These are phyloP conservation scores for Thymus quinquecostatus DNA, from an alignment of 257 asterid species.

Conservation along the genomic window DNA sequence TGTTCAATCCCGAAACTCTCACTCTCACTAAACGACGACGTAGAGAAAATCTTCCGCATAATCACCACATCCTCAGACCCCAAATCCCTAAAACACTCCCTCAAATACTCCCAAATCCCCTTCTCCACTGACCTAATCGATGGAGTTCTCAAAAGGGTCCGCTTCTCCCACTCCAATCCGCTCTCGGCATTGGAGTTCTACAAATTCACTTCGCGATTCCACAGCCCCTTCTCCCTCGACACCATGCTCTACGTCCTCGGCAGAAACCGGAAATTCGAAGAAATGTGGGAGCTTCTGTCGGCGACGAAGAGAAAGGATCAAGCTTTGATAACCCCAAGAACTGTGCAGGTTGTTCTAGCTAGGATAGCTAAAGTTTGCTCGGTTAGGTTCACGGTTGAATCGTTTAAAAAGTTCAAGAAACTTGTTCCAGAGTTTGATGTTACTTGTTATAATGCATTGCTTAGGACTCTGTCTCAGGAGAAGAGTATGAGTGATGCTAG, in stretches of 20 bases:
- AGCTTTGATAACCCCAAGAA: conserved; percentile 70
- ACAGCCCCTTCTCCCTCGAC: conserved; percentile 70
- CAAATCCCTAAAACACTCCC: conserved; percentile 52
- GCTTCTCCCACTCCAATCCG: conserved; percentile 87
- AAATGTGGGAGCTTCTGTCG: conserved; percentile 65
- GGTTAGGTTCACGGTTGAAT: conserved; percentile 76
- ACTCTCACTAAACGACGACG: conserved; percentile 40
- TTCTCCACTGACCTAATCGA: conserved; percentile 71
- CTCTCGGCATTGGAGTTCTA: conserved; percentile 68
- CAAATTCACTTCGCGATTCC: conserved; percentile 53
- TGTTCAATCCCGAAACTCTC: conserved; percentile 36
- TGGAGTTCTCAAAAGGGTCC: conserved; percentile 71
- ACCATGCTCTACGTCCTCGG: conserved; percentile 80
- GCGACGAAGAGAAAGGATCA: conserved; percentile 69
- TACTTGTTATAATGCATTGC: conserved; percentile 65
- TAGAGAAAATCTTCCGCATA: conserved; percentile 55
- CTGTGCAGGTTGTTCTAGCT: conserved; percentile 80
- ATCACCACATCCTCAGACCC: conserved; percentile 59
- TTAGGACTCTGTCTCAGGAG: conserved; percentile 88
- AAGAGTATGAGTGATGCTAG: conserved; percentile 93
- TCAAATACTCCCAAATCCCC: conserved; percentile 53
- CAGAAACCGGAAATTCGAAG: conserved; percentile 66
- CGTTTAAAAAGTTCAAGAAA: conserved; percentile 61
- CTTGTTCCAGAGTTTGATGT: conserved; percentile 67
- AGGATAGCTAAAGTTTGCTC: conserved; percentile 88